phyloP scores from a whole-genome alignment of 2,329 filamentous ascomycete species.

The Penicillium brasilianum region DNA sequence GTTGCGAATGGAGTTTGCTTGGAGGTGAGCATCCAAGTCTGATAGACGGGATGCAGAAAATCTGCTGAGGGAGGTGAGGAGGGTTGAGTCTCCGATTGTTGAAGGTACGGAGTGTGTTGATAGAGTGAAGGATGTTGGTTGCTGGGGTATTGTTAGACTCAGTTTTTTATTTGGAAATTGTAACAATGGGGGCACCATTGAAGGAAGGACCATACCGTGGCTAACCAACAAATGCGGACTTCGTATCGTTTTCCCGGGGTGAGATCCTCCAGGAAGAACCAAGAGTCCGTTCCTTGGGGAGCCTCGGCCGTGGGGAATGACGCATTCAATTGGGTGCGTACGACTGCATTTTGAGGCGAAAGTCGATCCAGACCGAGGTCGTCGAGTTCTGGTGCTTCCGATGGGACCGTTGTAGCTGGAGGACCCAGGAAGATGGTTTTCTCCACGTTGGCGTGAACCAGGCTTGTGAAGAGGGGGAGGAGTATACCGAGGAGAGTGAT shows the following conservation, averaged over 20 bases:
- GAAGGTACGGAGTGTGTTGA: conserved; percentile 65
- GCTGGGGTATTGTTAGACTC: conserved; percentile 59
- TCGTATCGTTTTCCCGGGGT: conserved; percentile 81
- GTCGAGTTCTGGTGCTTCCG: conserved; percentile 61
- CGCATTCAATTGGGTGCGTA: conserved; percentile 69
- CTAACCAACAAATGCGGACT: conserved; percentile 89
- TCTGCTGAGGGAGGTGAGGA: conserved; percentile 68
- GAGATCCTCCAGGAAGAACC: conserved; percentile 77
- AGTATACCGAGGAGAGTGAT: conserved; percentile 19
- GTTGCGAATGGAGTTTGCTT: not conserved
- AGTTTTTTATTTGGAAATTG: no score
- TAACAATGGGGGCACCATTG: no score
- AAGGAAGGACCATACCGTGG: conserved; percentile 65
- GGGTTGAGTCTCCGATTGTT: conserved; percentile 65
- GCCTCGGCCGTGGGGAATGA: conserved; percentile 65
- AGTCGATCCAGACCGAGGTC: conserved; percentile 69
- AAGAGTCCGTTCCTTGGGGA: conserved; percentile 68
- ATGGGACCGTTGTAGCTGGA: conserved; percentile 59
- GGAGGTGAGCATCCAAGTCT: not conserved
- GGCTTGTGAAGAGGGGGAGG: conserved; percentile 22
- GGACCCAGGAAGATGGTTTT: conserved; percentile 88
- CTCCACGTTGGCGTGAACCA: conserved; percentile 74
- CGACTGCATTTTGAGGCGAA: conserved; percentile 59
- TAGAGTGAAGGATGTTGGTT: conserved; percentile 81
- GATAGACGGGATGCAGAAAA: conserved; percentile 62